Evolutionary conservation across 2,329 filamentous ascomycete genomes (phyloP), one percentile per base, ranked within the genome.

Genomic region (Phoma sp.): DNA sequence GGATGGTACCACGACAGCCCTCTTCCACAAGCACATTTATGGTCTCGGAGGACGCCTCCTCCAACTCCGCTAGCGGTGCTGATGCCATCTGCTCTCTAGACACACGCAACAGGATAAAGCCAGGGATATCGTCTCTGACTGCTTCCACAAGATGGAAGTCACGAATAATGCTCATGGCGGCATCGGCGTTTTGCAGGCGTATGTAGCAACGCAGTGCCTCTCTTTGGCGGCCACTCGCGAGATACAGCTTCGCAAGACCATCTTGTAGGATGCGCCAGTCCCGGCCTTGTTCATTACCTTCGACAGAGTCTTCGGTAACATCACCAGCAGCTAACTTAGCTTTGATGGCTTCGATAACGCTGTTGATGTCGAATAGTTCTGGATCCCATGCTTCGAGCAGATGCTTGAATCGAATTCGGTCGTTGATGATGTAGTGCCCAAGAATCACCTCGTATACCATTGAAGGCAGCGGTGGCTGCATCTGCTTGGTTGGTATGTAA

Each of bases 251-350:
- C 0, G 92, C 94, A 32, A 99, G 80, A 55, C 90, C 87, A 69
- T 93, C 91, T 78, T 92, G 87, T n/a, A 99, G 84, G 55, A 96
- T 90, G 22, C 86, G 86, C 94, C 94, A 98, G 69, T 98, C 93
- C 50, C 89, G 81, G 0, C 89, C 89, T 60, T 82, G 83, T 61
- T 88, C 84, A 2, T 88, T 89, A 55, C 86, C 86, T 68, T 95
- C 88, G 32, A 93, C 79, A 43, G 88, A 90, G 61, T 92, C 90
- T 71, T 92, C 87, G 2, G 84, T 83, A 3, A 93, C 85, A 67
- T 92, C 88, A 10, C 88, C 85, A 53, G 87, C 89, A 39, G 88
- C 87, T 7, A 98, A 83, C 67, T 94, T 92, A 51, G 91, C 89
- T 70, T 96, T 89, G 48, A 98, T 85, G 0, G 88, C 87, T 13